Evolutionary conservation across 169 alveolate species (phyloP), one percentile per base, ranked within the genome.

Genomic region (Babesia bovis): DNA sequence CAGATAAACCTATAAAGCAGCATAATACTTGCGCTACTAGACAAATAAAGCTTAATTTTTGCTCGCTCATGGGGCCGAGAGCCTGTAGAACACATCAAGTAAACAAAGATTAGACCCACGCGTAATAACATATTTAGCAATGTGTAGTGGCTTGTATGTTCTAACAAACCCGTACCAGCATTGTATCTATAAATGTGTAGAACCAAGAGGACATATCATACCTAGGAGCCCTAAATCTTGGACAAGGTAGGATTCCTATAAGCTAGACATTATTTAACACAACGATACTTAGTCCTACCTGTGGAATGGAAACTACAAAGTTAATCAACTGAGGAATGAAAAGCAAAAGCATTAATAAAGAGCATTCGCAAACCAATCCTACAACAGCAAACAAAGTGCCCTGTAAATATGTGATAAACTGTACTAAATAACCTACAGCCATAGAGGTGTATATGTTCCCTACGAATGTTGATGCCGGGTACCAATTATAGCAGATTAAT

Each of bases 381-480:
- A n/a, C 96, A 85, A 59, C 94, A 88, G 56, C 96, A 85, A 85
- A 93, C 92, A 86, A 74, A 33, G 95, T 90, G 13, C 98, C 97
- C 59, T 92, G 95, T 28, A 90, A 82, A 25, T 95, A 17, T 94
- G 12, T 19, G n/a, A 23, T 12, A 17, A 56, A 35, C 9, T 9
- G 9, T 19, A 7, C 32, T 12, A 15, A 4, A 30, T 3, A 84
- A 2, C 94, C 89, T 65, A 97, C 99, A 36, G 98, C 94, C 85
- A 95, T 92, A 51, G 93, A 92, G 32, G 97, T 91, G 85, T 82
- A 96, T 13, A 96, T 92, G 77, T 96, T 97, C 9, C 99, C 99
- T n/a, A 95, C 96, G 86, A 96, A 96, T n/a, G 94, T 94, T 70
- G 91, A 44, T 19, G 97, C 93, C 10, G 99, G 99, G 82, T 83